A percentile compares a stretch with the other conserved stretches of the same genome.
phyloP scores from a whole-genome alignment of 1,284 basidiomycete species.

The Leccinum insigne region DNA sequence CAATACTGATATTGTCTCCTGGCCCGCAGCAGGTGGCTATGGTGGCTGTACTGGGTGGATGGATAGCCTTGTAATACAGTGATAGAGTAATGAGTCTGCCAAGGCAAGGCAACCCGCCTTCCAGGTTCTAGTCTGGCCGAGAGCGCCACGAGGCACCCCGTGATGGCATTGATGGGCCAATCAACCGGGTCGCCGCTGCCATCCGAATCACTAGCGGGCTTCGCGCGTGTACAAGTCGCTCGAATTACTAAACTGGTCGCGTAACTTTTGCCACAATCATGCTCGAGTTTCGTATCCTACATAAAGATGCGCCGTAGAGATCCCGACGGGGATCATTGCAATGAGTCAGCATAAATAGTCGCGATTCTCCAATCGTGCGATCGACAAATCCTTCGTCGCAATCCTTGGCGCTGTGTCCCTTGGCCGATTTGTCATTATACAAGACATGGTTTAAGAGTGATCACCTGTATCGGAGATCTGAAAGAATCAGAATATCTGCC shows the following conservation, averaged over 20 bases:
- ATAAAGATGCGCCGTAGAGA: neutral
- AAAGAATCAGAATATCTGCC: conserved; percentile 4
- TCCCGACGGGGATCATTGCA: neutral
- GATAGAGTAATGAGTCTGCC: neutral
- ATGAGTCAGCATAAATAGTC: neutral
- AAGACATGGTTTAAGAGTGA: conserved; percentile 1
- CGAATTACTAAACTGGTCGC: neutral
- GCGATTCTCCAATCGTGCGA: neutral
- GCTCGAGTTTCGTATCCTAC: neutral
- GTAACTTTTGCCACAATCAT: neutral
- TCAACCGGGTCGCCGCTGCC: conserved; percentile 5
- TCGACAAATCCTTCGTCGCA: neutral
- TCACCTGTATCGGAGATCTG: conserved; percentile 11
- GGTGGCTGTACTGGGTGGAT: neutral
- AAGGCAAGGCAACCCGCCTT: neutral
- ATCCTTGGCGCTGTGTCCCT: neutral
- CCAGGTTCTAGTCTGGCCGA: neutral
- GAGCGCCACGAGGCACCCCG: conserved; percentile 3
- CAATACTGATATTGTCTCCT: neutral
- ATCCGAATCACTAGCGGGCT: neutral
- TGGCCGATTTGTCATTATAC: neutral
- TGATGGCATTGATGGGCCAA: conserved; percentile 5
- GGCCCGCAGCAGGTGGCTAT: neutral
- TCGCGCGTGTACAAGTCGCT: neutral
- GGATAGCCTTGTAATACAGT: neutral